Base-by-base conservation (phyloP, 208 protist genomes). In the Phytomonas francai region DNA sequence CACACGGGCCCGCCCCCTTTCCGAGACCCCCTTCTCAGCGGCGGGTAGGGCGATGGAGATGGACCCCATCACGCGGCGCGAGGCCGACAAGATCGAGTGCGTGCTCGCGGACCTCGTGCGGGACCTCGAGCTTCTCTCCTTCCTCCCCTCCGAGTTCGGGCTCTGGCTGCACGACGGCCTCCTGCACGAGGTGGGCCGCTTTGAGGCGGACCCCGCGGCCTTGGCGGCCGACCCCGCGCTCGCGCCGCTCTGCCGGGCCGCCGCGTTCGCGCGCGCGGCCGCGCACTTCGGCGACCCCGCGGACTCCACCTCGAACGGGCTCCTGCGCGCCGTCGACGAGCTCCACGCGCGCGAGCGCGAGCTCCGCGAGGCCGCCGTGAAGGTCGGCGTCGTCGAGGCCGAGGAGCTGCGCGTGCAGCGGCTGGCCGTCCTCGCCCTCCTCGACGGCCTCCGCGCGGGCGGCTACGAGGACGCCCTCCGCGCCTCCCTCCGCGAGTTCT, bases 51-150 rank as follows among this genome's bases (percentile, higher is more conserved):
- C n/a, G 25, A 92, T 94, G 87, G 85, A 95, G 29, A 93, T 95
- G 81, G 88, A 95, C 72, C 81, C 76, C 29, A 70, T 92, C 60
- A 95, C 90, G 59, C 78, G 87, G 39, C 77, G 77, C 51, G 87
- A 95, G 78, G 90, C 87, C 45, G 75, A 81, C 39, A 89, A 89
- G 78, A 81, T 92, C 19, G 85, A 92, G 67, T 71, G 28, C 6
- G 88, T 95, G 22, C 65, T 96, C 19, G 56, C 54, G n/a, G 91
- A 94, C 69, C 73, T 93, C 29, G 67, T 86, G 6, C 68, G 64
- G 6, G 88, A 96, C 60, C 68, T 96, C 12, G 67, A 91, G 63
- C 59, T 94, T 19, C 32, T 94, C 65, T 68, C 86, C 4, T 67
- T 74, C 29, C 72, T 96, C 25, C 91, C 91, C 4, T 65, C 77